Conservation (phyloP, 2,329 filamentous ascomycete genomes). For the Trichophyton benhamiae region DNA sequence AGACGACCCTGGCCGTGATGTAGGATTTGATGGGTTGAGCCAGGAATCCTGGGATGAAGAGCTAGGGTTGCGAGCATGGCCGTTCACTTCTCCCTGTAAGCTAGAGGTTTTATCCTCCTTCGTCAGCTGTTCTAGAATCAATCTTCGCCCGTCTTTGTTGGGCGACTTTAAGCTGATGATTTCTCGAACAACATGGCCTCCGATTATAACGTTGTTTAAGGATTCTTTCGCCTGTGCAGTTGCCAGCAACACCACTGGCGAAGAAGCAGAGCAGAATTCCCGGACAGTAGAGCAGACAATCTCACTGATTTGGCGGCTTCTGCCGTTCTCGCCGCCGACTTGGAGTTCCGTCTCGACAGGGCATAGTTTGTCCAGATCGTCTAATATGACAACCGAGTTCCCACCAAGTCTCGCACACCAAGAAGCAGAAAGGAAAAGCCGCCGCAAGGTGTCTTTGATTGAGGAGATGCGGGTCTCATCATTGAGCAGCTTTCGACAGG, state of each 20-base stretch:
- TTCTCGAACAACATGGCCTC: slow-evolving; percentile 83
- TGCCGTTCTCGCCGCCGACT: slow-evolving; percentile 82
- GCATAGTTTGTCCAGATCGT: slow-evolving; percentile 87
- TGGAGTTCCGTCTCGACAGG: slow-evolving; percentile 90
- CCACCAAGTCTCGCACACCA: slow-evolving; percentile 87
- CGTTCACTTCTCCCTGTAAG: slow-evolving; percentile 21
- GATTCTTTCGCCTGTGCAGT: slow-evolving; percentile 90
- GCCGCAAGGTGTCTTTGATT: slow-evolving; percentile 76
- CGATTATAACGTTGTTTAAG: slow-evolving; percentile 77
- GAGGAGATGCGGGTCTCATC: slow-evolving; percentile 82
- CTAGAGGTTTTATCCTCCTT: slow-evolving; percentile 31
- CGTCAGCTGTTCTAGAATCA: slow-evolving; percentile 70
- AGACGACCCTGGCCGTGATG: slow-evolving; percentile 36
- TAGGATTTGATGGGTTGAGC: slow-evolving; percentile 60
- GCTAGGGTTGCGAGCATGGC: slow-evolving; percentile 26
- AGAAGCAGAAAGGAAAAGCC: slow-evolving; percentile 75
- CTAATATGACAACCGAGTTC: slow-evolving; percentile 69
- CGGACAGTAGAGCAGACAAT: slow-evolving; percentile 69
- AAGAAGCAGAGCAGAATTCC: slow-evolving; percentile 69
- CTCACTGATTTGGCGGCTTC: slow-evolving; percentile 86
- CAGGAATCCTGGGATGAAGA: slow-evolving; percentile 48
- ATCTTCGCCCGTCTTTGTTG: slow-evolving; percentile 76
- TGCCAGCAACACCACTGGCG: slow-evolving; percentile 72
- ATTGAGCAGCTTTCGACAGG: slow-evolving; percentile 74
- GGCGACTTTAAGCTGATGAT: slow-evolving; percentile 83